Conservation (phyloP, 306 rosid genomes). For the Prosopis cineraria region DNA sequence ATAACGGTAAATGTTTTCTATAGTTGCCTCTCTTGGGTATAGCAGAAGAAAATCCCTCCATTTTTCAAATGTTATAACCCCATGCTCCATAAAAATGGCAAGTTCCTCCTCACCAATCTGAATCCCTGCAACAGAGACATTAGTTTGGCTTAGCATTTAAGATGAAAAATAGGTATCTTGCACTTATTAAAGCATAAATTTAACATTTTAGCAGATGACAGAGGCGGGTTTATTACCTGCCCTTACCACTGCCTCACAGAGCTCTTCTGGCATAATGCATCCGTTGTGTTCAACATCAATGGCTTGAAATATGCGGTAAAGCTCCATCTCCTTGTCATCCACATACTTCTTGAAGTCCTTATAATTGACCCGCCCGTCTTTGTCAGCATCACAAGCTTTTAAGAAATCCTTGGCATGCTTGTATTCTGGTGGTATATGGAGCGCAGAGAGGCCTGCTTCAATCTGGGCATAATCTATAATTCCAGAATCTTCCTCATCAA, state of each 20-base stretch:
- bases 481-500: constrained; percentile 52
- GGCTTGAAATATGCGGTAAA: constrained; percentile 68
- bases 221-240: constrained; percentile 50
- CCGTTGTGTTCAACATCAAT: constrained; percentile 72
- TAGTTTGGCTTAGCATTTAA: constrained; percentile 65
- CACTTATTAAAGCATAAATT: no score
- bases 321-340: constrained; percentile 74
- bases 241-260: constrained; percentile 64
- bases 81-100: constrained; percentile 84
- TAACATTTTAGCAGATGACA: neutral
- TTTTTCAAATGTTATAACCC: constrained; percentile 87
- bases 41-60: constrained; percentile 97
- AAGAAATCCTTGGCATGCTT: constrained; percentile 66
- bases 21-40: constrained; percentile 91
- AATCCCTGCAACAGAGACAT: constrained; percentile 74
- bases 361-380: constrained; percentile 66
- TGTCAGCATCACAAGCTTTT: constrained; percentile 61
- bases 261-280: constrained; percentile 69
- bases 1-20: constrained; percentile 89
- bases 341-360: constrained; percentile 63
- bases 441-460: constrained; percentile 65
- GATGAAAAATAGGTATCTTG: constrained; percentile 20
- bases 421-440: constrained; percentile 57
- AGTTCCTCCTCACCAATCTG: constrained; percentile 89
- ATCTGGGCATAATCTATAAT: constrained; percentile 59